Percentiles rank a stretch among this genome's conserved stretches.
These are phyloP conservation scores for Calonectria pauciramosa DNA, from an alignment of 2,329 filamentous ascomycete genomes.

Conservation along the genomic window DNA sequence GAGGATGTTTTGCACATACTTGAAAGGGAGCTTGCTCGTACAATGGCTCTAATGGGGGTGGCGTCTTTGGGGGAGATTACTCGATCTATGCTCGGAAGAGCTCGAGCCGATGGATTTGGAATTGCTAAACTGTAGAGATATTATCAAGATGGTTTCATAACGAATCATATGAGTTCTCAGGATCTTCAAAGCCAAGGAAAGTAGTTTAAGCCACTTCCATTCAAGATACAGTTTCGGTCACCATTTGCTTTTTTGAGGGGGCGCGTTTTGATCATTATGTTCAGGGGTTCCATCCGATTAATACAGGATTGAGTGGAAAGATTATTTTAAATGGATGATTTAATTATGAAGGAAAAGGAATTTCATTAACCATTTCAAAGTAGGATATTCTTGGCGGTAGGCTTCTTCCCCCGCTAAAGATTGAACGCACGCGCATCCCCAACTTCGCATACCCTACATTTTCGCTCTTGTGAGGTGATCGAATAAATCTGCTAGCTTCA, in stretches of 20 bases:
- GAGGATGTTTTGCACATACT: conserved; percentile 20
- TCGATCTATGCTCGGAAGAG: neutral
- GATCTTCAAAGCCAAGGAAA: neutral
- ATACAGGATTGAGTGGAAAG: neutral
- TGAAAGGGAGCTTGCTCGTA: conserved; percentile 9
- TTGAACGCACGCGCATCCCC: neutral
- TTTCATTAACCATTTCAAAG: neutral
- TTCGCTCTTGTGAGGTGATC: neutral
- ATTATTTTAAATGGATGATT: neutral
- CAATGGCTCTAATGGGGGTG: conserved; percentile 15
- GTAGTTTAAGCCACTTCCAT: neutral
- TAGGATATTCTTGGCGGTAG: neutral
- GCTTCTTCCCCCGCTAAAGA: neutral
- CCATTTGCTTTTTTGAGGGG: neutral
- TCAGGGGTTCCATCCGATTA: neutral
- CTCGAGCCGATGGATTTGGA: conserved; percentile 10
- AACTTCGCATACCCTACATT: neutral
- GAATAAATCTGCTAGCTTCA: too few relatives aligned
- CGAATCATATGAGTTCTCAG: neutral
- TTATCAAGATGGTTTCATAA: neutral
- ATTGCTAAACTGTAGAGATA: conserved; percentile 1
- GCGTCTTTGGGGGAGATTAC: neutral
- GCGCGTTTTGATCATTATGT: neutral
- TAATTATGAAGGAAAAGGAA: neutral
- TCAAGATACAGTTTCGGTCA: neutral